Base-by-base conservation (phyloP, 1,284 basidiomycete species). In the Sphagnurus paluster region DNA sequence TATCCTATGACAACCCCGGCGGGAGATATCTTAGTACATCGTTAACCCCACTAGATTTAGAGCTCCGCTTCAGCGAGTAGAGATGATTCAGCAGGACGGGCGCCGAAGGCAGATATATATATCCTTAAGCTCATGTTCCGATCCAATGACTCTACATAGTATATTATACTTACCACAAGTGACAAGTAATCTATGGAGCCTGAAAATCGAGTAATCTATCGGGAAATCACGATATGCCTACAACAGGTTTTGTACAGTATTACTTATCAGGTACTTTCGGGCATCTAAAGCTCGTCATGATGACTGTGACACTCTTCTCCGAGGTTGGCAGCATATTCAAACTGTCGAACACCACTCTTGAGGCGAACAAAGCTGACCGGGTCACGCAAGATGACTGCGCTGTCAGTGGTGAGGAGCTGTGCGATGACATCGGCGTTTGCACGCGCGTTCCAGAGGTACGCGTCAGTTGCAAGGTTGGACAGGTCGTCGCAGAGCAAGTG, bases 391-490 rank as follows among this genome's bases (percentile, higher is more conserved):
- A 41, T 44, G 17, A 44, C 19, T 19, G 46, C 47, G 13, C 44
- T 37, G 13, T 50, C 49, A 2, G 23, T 36, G 17, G 37, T 49
- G 21, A 49, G 30, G n/a, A 49, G 47, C 19, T 44, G 42, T 2
- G 23, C 50, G n/a, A 52, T 34, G 14, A 52, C 50, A 17, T 52
- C 40, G 1, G 50, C 46, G n/a, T 24, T 42, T 13, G 50, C 46
- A 14, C 44, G 46, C 8, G 50, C 46, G 24, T 48, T 48, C 50
- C 50, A 52, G 17, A 52, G 20, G 36, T 46, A 52, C 6, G 50
- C 19, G 2, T 36, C 32, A 20, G 39, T 24, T 2, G 42, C 42
- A 14, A 52, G 43, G 34, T 52, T 52, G 34, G 48, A 34, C 5
- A 46, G 39, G 20, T 33, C 49, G 37, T 52, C 46, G 33, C 50